Conservation (phyloP, 2,329 filamentous ascomycete genomes). For the Ustulina deusta region DNA sequence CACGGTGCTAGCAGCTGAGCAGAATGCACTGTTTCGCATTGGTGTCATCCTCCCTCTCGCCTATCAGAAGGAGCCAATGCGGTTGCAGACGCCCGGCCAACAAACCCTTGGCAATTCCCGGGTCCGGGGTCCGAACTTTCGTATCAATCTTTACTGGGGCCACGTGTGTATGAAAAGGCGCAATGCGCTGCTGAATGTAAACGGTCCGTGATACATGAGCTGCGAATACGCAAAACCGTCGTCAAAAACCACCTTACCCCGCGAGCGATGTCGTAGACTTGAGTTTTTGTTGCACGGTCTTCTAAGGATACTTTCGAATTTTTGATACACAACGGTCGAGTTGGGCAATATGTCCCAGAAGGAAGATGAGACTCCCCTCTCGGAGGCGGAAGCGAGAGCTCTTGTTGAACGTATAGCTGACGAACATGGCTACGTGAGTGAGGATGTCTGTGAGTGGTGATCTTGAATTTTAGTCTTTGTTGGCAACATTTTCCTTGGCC, state of each 20-base stretch:
- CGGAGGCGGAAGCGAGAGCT: conserved; percentile 3
- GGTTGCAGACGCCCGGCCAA: background rate
- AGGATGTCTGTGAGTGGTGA: conserved; percentile 18
- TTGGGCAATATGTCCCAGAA: conserved; percentile 12
- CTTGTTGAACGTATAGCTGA: conserved; percentile 14
- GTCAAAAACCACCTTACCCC: background rate
- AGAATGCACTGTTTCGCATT: conserved; percentile 17
- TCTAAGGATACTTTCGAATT: background rate
- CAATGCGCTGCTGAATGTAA: background rate
- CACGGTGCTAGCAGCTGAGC: conserved; percentile 9
- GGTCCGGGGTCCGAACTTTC: conserved; percentile 2
- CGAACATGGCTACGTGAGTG: conserved; percentile 14
- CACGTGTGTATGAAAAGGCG: conserved; percentile 10
- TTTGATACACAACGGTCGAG: background rate
- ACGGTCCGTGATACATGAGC: conserved; percentile 3
- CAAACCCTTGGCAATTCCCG: background rate
- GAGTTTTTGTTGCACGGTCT: background rate
- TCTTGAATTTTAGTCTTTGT: background rate
- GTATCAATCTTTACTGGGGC: conserved; percentile 12
- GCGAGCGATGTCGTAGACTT: background rate
- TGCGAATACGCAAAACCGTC: background rate
- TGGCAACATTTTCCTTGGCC: background rate
- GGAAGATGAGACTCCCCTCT: background rate
- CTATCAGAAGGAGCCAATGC: background rate
- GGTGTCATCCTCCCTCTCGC: conserved; percentile 10